Base-by-base conservation (phyloP, 768 basidiomycete species). In the Tricholoma furcatifolium region DNA sequence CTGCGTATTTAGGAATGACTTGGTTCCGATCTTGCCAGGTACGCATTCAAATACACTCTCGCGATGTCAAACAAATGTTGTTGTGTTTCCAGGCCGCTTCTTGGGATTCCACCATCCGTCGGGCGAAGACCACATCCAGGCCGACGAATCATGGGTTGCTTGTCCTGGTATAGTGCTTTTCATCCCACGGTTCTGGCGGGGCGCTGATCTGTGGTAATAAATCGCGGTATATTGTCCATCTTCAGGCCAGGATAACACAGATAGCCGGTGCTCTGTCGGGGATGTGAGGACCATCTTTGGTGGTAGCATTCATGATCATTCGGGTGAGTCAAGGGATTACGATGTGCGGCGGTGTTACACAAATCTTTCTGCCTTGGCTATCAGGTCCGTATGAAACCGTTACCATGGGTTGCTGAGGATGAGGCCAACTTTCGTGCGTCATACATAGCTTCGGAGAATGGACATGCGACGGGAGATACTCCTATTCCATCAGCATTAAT, bases 41-140 rank as follows among this genome's bases (percentile, higher is more conserved):
- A 55, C n/a, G 15, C 18, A 47, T 38, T 24, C 10, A 30, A 9
- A 24, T 21, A 39, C 14, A 11, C 15, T 44, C 5, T 18, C 12
- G 15, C n/a, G 39, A 42, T 24, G 23, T 27, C 6, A 12, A 21
- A 24, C 4, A 27, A 43, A 17, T 34, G 23, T 44, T 15, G n/a
- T 20, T 30, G n/a, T 12, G 30, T 20, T 27, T 27, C 3, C 30
- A 63, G 65, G 60, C 9, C 63, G 60, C 41, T 72, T 70, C 64
- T n/a, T 77, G 49, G 75, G 64, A 17, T 79, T 65, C 47, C 65
- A 62, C 6, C 76, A 79, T 43, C 63, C 75, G 2, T 53, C 64
- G 0, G 74, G 75, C 7, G 77, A 79, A 52, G 64, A 71, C 3
- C 77, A 78, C 53, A 76, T 78, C 12, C 57, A 67, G 7, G 57